Evolutionary conservation across 768 basidiomycete species (phyloP).

Genomic region (Xerocomus potaroensis): DNA sequence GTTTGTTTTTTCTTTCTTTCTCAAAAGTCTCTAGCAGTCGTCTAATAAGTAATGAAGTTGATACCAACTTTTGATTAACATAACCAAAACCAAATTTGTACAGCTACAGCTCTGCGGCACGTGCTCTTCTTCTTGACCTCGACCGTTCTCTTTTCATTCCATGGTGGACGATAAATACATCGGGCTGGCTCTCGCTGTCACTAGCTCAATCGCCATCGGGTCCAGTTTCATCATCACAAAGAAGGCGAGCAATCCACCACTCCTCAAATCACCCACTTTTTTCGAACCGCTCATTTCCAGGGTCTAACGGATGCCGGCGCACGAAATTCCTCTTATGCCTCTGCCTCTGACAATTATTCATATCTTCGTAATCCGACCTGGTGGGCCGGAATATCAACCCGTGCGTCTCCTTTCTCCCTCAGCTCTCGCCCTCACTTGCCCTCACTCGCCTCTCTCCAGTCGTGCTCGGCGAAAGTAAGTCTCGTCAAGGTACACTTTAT

Average conservation of each 20-base stretch:
- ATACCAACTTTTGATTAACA: too few relatives aligned
- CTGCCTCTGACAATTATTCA: slow-evolving; percentile 76
- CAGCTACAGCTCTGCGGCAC: too few relatives aligned
- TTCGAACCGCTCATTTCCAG: slow-evolving; percentile 36
- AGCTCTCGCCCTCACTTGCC: slow-evolving; percentile 1
- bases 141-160: slow-evolving; percentile 2
- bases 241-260: slow-evolving; percentile 56
- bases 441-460: slow-evolving; percentile 47
- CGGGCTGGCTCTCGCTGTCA: slow-evolving; percentile 84
- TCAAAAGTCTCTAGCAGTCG: too few relatives aligned
- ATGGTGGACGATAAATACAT: slow-evolving; percentile 96
- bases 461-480: slow-evolving; percentile 84
- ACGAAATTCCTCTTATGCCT: slow-evolving; percentile 43
- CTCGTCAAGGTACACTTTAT: not conserved
- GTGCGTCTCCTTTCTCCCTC: slow-evolving; percentile 49
- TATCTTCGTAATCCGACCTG: slow-evolving; percentile 92
- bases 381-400: slow-evolving; percentile 93
- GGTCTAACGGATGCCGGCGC: slow-evolving; percentile 85
- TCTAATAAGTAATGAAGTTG: too few relatives aligned
- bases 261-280: not conserved
- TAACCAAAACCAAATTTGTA: too few relatives aligned
- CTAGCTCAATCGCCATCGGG: slow-evolving; percentile 83
- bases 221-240: slow-evolving; percentile 99
- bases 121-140: slow-evolving; percentile 9
- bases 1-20: too few relatives aligned